Evolutionary conservation across 768 basidiomycete genomes (phyloP).

Genomic region (Pulveroboletus frians): DNA sequence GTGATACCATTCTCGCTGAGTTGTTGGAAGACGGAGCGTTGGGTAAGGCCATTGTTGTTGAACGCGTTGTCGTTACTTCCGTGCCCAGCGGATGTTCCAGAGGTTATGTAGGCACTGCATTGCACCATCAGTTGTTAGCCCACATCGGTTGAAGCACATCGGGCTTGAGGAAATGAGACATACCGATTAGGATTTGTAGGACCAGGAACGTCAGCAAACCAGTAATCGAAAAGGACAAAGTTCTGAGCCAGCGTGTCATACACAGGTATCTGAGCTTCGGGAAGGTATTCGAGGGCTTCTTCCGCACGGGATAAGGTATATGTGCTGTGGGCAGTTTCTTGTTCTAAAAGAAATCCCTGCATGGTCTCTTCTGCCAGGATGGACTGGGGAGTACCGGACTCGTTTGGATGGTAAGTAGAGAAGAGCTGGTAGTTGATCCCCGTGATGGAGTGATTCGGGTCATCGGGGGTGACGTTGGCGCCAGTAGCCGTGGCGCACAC

Average conservation of each 20-base stretch:
- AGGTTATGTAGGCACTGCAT: conserved; percentile 22
- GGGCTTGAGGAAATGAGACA: not conserved
- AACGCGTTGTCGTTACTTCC: conserved; percentile 17
- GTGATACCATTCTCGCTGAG: conserved; percentile 23
- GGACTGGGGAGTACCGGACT: not conserved
- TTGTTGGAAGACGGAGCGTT: conserved; percentile 26
- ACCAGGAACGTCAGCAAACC: conserved; percentile 25
- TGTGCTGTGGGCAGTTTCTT: conserved; percentile 10
- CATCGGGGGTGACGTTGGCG: conserved; percentile 19
- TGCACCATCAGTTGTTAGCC: not conserved
- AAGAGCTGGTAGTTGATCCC: conserved; percentile 23
- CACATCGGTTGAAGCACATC: not conserved
- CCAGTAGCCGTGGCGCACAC: conserved; percentile 16
- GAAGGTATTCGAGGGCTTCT: conserved; percentile 19
- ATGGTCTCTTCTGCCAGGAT: conserved; percentile 10
- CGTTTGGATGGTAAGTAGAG: conserved; percentile 19
- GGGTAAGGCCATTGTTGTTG: conserved; percentile 17
- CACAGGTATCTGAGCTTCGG: conserved; percentile 23
- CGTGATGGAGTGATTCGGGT: conserved; percentile 23
- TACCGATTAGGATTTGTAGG: conserved; percentile 27
- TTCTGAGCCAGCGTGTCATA: conserved; percentile 22
- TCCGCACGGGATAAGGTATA: conserved; percentile 12
- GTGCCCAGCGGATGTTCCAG: conserved; percentile 24
- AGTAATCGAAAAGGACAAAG: conserved; percentile 20
- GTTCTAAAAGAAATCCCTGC: conserved; percentile 22